Evolutionary conservation across 2,329 filamentous ascomycete species (phyloP).

Genomic region (Remersonia thermophila): DNA sequence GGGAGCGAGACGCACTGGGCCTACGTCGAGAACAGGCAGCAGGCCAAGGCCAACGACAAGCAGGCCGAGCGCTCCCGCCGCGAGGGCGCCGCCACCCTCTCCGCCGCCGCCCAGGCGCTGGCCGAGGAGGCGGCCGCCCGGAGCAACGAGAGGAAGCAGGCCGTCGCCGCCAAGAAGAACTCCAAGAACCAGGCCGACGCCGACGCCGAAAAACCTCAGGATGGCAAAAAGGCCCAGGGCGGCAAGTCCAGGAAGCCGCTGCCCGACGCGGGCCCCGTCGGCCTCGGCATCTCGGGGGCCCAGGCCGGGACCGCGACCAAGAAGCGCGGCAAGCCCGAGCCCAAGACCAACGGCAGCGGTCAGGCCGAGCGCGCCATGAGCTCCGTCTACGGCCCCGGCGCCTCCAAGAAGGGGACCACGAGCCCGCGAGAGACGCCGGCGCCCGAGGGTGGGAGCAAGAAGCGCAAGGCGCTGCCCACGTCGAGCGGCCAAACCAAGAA

Average conservation of each 20-base stretch:
- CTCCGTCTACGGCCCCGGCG: constrained; percentile 36
- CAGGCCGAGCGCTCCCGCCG: constrained; percentile 63
- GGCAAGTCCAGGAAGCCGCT: constrained; percentile 52
- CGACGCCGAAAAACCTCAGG: constrained; percentile 37
- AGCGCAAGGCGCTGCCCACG: constrained; percentile 50
- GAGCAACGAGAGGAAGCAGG: constrained; percentile 75
- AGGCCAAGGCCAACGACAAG: constrained; percentile 43
- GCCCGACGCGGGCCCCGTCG: constrained; percentile 29
- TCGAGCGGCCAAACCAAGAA: constrained; percentile 66
- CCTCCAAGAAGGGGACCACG: constrained; percentile 44
- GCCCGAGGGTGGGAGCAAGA: constrained; percentile 56
- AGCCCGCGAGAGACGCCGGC: constrained; percentile 60
- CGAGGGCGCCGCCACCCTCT: constrained; percentile 66
- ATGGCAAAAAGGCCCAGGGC: constrained; percentile 49
- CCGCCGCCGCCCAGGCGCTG: constrained; percentile 62
- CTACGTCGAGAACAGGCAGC: constrained; percentile 71
- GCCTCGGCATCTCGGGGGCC: constrained; percentile 53
- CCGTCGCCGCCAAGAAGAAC: constrained; percentile 63
- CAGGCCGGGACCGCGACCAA: constrained; percentile 47
- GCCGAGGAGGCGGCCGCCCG: constrained; percentile 75
- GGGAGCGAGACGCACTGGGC: constrained; percentile 92
- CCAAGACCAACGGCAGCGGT: constrained; percentile 36
- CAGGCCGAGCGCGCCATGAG: constrained; percentile 59
- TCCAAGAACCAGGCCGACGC: constrained; percentile 57
- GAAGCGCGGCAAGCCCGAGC: constrained; percentile 72